Percentiles rank a stretch among this genome's conserved stretches.
These are phyloP conservation scores for Babesia caballi DNA, from an alignment of 169 alveolate genomes.

Conservation along the genomic window DNA sequence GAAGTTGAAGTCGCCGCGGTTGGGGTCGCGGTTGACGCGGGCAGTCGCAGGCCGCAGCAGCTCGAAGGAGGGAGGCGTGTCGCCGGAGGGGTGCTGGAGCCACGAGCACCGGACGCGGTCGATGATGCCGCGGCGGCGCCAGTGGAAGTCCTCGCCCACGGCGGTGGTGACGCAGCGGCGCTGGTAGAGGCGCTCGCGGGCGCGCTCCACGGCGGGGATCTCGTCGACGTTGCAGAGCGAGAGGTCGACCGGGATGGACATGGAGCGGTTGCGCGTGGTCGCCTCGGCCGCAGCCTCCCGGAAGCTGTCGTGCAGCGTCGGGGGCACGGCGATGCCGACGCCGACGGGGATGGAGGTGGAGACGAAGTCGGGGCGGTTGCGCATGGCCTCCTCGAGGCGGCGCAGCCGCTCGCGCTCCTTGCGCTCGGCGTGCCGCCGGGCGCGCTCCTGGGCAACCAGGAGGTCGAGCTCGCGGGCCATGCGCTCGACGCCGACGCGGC, in stretches of 20 bases:
- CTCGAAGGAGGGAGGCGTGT: neutral
- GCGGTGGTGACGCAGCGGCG: conserved; percentile 50
- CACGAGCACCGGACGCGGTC: conserved; percentile 34
- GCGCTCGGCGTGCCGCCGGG: conserved; percentile 6
- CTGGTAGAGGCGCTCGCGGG: neutral
- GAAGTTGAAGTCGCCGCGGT: conserved; percentile 22
- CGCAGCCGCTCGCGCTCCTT: conserved; percentile 12
- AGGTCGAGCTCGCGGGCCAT: conserved; percentile 11
- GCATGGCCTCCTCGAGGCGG: neutral
- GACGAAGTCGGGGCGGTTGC: conserved; percentile 4
- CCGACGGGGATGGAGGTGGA: conserved; percentile 26
- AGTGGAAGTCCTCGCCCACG: conserved; percentile 35
- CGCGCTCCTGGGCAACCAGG: neutral
- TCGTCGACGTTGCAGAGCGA: conserved; percentile 11
- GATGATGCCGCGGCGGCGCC: conserved; percentile 27
- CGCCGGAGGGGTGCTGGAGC: conserved; percentile 3
- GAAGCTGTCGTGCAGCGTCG: neutral
- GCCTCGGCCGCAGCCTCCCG: conserved; percentile 5
- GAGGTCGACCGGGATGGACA: conserved; percentile 41
- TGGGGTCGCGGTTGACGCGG: conserved; percentile 12
- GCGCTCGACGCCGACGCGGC: conserved; percentile 7
- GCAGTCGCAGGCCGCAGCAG: neutral
- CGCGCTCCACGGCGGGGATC: neutral
- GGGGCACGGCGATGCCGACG: neutral
- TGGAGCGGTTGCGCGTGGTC: conserved; percentile 10